Conservation (phyloP, 192 early-diverging fungal species). For the Umbelopsis isabellina region DNA sequence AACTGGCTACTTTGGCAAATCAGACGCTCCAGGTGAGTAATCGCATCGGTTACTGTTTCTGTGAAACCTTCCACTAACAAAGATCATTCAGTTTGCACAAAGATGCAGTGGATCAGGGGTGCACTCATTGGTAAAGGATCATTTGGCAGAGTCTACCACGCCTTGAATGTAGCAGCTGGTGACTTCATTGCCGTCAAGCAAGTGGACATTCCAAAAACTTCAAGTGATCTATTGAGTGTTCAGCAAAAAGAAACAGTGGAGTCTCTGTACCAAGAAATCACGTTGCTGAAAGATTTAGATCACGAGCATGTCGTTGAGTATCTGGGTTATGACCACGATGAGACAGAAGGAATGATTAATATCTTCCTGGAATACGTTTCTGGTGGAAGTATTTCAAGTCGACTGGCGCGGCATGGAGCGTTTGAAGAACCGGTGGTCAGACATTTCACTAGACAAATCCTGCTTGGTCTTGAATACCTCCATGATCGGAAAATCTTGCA, state of each 20-base stretch:
- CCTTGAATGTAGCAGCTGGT: conserved; percentile 73
- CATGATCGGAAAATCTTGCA: conserved; percentile 80
- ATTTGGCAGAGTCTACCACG: conserved; percentile 82
- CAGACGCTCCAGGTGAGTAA: conserved; percentile 1
- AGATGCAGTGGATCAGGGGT: conserved; percentile 76
- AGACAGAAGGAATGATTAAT: conserved; percentile 68
- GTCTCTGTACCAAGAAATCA: conserved; percentile 78
- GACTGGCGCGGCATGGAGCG: conserved; percentile 75
- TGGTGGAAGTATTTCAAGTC: conserved; percentile 86
- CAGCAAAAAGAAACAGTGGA: conserved; percentile 55
- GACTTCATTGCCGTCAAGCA: conserved; percentile 90
- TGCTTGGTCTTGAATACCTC: conserved; percentile 85
- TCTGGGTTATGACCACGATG: conserved; percentile 64
- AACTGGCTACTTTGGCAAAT: conserved; percentile 5
- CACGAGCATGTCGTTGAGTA: conserved; percentile 97
- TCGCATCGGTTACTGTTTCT: no score
- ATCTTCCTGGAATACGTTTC: conserved; percentile 98
- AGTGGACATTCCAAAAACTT: conserved; percentile 65
- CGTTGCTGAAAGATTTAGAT: conserved; percentile 77
- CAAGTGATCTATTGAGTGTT: conserved; percentile 41
- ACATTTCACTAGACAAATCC: conserved; percentile 81
- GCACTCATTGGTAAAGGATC: conserved; percentile 86
- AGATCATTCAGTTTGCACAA: not conserved
- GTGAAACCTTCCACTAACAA: not conserved
- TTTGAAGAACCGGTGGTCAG: conserved; percentile 74